phyloP scores from a whole-genome alignment of 768 basidiomycete species.

The Russula griseocarnosa region DNA sequence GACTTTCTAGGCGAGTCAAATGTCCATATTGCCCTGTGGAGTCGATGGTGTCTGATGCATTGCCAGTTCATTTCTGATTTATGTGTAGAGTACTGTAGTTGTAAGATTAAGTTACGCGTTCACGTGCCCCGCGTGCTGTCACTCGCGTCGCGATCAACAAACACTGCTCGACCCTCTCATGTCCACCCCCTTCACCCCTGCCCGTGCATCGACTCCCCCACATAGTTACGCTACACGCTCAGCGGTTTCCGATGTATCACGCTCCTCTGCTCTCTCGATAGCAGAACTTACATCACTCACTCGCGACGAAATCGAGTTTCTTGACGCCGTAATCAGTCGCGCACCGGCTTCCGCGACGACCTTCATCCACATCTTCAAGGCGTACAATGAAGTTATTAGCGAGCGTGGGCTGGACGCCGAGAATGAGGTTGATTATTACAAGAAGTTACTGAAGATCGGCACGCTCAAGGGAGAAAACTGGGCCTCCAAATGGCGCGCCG shows the following conservation, averaged over 20 bases:
- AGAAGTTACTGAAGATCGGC: slow-evolving; percentile 76
- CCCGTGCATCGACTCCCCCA: slow-evolving; percentile 34
- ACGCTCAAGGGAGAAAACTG: slow-evolving; percentile 76
- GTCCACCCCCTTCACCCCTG: slow-evolving; percentile 36
- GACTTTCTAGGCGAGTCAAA: slow-evolving; percentile 80
- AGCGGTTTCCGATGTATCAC: slow-evolving; percentile 30
- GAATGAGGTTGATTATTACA: slow-evolving; percentile 75
- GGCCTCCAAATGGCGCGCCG: slow-evolving; percentile 74
- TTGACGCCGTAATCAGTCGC: slow-evolving; percentile 69
- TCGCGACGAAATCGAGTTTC: slow-evolving; percentile 56
- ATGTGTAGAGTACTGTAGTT: background rate
- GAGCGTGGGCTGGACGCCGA: slow-evolving; percentile 73
- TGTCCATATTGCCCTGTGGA: slow-evolving; percentile 96
- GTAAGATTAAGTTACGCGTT: slow-evolving; percentile 4
- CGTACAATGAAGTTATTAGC: slow-evolving; percentile 74
- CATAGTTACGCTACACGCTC: slow-evolving; percentile 24
- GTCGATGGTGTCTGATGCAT: slow-evolving; percentile 50
- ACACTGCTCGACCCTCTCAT: slow-evolving; percentile 25
- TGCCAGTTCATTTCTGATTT: slow-evolving; percentile 62
- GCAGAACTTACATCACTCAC: slow-evolving; percentile 35
- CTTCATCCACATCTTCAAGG: slow-evolving; percentile 78
- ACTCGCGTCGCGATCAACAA: slow-evolving; percentile 4
- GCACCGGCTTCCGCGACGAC: slow-evolving; percentile 67
- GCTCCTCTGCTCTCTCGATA: slow-evolving; percentile 23
- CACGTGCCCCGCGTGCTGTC: slow-evolving; percentile 12